Percentiles rank a stretch among this genome's conserved stretches.
Evolutionary conservation across 352 stramenopile species (phyloP).

Genomic region (Phytophthora pistaciae): DNA sequence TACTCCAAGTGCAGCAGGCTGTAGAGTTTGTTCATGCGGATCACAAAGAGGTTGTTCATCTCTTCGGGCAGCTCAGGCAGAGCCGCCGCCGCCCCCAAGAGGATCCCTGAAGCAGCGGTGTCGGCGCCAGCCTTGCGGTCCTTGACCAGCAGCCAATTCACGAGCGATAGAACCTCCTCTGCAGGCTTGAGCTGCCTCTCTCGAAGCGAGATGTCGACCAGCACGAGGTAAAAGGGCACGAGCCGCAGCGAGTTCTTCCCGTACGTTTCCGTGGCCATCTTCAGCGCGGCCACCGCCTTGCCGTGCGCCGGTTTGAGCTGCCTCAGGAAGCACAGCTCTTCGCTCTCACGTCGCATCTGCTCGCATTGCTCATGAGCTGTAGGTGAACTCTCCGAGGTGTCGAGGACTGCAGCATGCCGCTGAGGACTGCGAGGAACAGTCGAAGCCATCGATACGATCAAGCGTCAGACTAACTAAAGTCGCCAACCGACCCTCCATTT

Average conservation of each 20-base stretch:
- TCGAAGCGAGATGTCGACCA: constrained; percentile 71
- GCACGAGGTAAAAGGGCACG: constrained; percentile 72
- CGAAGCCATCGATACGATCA: constrained; percentile 17
- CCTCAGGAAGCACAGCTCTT: constrained; percentile 62
- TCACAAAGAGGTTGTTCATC: constrained; percentile 66
- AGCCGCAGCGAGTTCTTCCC: constrained; percentile 63
- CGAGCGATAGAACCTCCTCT: constrained; percentile 70
- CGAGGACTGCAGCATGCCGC: constrained; percentile 12
- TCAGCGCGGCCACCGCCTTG: constrained; percentile 54
- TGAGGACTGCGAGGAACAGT: constrained; percentile 28
- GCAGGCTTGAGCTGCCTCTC: constrained; percentile 70
- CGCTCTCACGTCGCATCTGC: constrained; percentile 61
- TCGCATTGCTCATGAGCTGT: constrained; percentile 46
- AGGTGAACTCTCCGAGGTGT: constrained; percentile 10
- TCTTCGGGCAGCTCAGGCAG: constrained; percentile 50
- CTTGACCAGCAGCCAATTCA: constrained; percentile 83
- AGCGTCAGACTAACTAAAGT: constrained; percentile 20
- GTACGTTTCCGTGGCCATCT: constrained; percentile 54
- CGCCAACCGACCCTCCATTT: constrained; percentile 2
- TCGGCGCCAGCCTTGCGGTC: constrained; percentile 39
- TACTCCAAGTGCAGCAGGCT: constrained; percentile 69
- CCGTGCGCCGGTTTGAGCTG: constrained; percentile 58
- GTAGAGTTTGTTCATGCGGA: constrained; percentile 83
- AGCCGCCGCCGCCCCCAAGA: constrained; percentile 4
- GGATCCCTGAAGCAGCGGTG: constrained; percentile 6